A percentile compares a stretch with the other conserved stretches of the same genome.
phyloP scores from a whole-genome alignment of 2,329 filamentous ascomycete species.

The Phialophora macrospora region DNA sequence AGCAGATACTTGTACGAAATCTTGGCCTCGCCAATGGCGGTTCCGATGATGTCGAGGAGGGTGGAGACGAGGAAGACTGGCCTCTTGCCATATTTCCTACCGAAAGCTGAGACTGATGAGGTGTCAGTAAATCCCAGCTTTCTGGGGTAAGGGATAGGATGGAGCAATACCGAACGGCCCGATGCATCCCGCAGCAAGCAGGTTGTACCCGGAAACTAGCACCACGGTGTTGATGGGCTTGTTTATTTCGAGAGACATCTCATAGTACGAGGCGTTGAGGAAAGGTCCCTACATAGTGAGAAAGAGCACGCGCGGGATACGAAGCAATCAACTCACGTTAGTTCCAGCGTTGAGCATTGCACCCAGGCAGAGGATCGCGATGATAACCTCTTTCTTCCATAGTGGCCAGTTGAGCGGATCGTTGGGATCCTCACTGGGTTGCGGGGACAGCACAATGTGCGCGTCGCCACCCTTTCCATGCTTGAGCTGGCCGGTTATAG shows the following conservation, averaged over 20 bases:
- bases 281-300: constrained; percentile 27
- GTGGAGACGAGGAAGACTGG: constrained; percentile 39
- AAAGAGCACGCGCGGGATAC: neutral
- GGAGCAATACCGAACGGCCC: constrained; percentile 31
- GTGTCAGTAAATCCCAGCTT: constrained; percentile 6
- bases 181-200: constrained; percentile 36
- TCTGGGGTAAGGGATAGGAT: neutral
- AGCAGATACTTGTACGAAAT: constrained; percentile 37
- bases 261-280: constrained; percentile 37
- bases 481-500: constrained; percentile 31
- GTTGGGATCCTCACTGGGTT: constrained; percentile 42
- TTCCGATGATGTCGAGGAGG: constrained; percentile 37
- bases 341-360: constrained; percentile 40
- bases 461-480: constrained; percentile 35
- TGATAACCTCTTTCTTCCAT: constrained; percentile 41
- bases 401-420: constrained; percentile 43
- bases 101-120: constrained; percentile 45
- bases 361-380: constrained; percentile 41
- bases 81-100: constrained; percentile 51
- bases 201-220: constrained; percentile 37
- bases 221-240: constrained; percentile 32
- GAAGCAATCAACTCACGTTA: constrained; percentile 29
- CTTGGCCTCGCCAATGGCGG: constrained; percentile 35
- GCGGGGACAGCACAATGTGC: constrained; percentile 39
- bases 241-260: constrained; percentile 30